These are phyloP conservation scores for Ceratocystis papillata DNA, from an alignment of 2,329 filamentous ascomycete genomes.

Conservation along the genomic window DNA sequence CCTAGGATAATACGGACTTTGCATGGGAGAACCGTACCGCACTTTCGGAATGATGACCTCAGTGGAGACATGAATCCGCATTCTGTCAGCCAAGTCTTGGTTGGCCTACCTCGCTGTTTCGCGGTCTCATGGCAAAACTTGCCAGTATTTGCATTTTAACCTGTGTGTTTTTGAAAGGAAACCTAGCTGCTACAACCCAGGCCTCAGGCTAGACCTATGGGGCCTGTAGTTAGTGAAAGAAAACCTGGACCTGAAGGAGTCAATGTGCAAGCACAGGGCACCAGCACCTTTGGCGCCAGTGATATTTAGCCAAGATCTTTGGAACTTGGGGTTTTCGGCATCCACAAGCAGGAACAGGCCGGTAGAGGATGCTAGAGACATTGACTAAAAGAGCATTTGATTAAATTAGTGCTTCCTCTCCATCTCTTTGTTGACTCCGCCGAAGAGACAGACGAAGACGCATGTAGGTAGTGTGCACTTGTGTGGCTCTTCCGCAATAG, in stretches of 20 bases:
- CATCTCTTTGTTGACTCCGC: too few relatives aligned
- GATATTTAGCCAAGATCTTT: not conserved
- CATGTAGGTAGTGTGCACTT: constrained; percentile 1
- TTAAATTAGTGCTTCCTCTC: too few relatives aligned
- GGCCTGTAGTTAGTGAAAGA: not conserved
- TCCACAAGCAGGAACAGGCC: not conserved
- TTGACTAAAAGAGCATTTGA: not conserved
- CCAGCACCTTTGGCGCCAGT: not conserved
- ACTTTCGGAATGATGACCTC: constrained; percentile 12
- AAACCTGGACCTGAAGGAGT: not conserved
- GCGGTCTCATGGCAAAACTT: not conserved
- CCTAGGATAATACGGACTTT: constrained; percentile 8
- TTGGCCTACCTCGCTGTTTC: not conserved
- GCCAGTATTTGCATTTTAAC: constrained; percentile 3
- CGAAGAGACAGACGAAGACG: constrained; percentile 1
- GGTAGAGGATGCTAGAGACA: not conserved
- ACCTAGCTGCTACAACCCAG: too few relatives aligned
- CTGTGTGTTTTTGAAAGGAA: not conserved
- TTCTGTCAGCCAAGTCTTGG: not conserved
- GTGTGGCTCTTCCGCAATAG: not conserved
- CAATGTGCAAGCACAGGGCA: not conserved
- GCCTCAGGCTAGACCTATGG: too few relatives aligned
- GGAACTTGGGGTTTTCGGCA: not conserved
- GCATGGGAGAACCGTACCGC: not conserved
- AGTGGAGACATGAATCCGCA: not conserved